Evolutionary conservation across 768 basidiomycete species (phyloP).

Genomic region (Lactarius psammicola): DNA sequence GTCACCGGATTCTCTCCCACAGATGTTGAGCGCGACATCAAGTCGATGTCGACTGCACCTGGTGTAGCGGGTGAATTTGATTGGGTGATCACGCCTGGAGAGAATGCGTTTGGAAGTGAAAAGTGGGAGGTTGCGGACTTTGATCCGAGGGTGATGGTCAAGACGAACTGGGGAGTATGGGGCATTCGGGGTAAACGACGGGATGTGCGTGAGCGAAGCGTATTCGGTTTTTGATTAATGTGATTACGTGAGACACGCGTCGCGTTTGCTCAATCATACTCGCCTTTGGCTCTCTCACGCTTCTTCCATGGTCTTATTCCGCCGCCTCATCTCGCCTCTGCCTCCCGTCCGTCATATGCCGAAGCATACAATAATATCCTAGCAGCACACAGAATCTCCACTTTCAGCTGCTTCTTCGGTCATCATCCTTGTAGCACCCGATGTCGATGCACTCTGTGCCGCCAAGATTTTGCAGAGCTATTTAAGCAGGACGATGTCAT

Average conservation of each 20-base stretch:
- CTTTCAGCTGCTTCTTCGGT: constrained; percentile 79
- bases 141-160: constrained; percentile 96
- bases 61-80: constrained; percentile 94
- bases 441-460: constrained; percentile 91
- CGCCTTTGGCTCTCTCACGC: background rate
- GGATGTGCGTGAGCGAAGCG: constrained; percentile 59
- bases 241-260: constrained; percentile 27
- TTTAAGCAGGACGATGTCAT: constrained; percentile 93
- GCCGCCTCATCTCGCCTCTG: constrained; percentile 65
- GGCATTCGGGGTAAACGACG: constrained; percentile 90
- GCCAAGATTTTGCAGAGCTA: constrained; percentile 83
- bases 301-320: constrained; percentile 61
- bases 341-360: constrained; percentile 60
- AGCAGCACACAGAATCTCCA: constrained; percentile 65
- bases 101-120: constrained; percentile 90
- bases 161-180: constrained; percentile 99
- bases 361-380: constrained; percentile 73
- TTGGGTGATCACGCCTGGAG: constrained; percentile 91
- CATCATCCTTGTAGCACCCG: constrained; percentile 81
- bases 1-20: constrained; percentile 96
- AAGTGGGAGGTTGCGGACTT: constrained; percentile 99
- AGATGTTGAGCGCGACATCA: constrained; percentile 92
- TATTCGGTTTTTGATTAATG: constrained; percentile 20
- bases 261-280: constrained; percentile 4
- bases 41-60: constrained; percentile 72